Evolutionary conservation across 805 yeast species (phyloP).

Genomic region (Sugiyamaella qingdaonensis): DNA sequence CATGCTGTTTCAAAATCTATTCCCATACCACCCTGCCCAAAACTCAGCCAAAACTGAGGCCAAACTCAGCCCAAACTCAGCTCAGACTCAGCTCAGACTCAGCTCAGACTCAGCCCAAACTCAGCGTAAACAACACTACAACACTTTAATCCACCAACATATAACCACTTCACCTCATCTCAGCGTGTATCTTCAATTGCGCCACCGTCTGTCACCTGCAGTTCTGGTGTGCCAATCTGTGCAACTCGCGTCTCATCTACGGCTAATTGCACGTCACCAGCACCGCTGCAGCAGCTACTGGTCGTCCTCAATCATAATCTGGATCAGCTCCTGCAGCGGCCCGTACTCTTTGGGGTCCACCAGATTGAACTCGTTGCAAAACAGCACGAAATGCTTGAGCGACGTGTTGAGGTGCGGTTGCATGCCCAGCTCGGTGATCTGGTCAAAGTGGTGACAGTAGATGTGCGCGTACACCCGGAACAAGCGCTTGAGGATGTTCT

Average conservation of each 20-base stretch:
- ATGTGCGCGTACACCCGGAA: conserved; percentile 96
- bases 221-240: no score
- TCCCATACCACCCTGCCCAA: no score
- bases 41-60: no score
- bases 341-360: conserved; percentile 82
- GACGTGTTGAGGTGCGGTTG: conserved; percentile 93
- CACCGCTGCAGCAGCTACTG: conserved; percentile 1
- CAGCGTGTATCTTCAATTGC: no score
- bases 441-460: conserved; percentile 96
- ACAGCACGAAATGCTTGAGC: conserved; percentile 87
- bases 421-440: conserved; percentile 84
- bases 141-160: no score
- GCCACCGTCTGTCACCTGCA: no score
- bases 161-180: no score
- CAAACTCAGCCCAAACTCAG: no score
- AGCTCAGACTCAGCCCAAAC: no score
- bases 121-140: not conserved
- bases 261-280: not conserved
- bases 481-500: conserved; percentile 83
- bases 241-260: no score
- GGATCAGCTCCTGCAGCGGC: conserved; percentile 81
- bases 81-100: no score
- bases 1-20: no score
- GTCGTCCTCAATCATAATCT: conserved; percentile 51
- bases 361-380: conserved; percentile 77